phyloP scores from a whole-genome alignment of 2,329 filamentous ascomycete genomes.

The Alternaria triticimaculans region DNA sequence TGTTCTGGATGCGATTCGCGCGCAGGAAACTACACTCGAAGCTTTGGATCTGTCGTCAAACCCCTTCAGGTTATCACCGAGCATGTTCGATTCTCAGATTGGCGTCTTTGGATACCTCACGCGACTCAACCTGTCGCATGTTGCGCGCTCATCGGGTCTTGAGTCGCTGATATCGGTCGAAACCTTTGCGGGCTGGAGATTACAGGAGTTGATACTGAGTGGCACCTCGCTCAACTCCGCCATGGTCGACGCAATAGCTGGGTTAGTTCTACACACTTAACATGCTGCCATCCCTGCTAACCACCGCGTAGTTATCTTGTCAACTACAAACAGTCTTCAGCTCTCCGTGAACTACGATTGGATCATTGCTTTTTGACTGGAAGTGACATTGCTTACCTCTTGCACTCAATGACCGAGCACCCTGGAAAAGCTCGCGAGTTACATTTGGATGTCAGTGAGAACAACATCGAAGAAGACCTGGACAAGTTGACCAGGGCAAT shows the following conservation, averaged over 20 bases:
- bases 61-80: conserved; percentile 68
- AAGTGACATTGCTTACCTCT: conserved; percentile 67
- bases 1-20: conserved; percentile 67
- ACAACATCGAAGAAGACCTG: conserved; percentile 62
- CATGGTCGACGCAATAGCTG: conserved; percentile 68
- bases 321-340: conserved; percentile 64
- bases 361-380: conserved; percentile 72
- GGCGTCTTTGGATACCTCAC: conserved; percentile 70
- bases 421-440: conserved; percentile 62
- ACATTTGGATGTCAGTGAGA: conserved; percentile 71
- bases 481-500: conserved; percentile 61
- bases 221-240: conserved; percentile 67
- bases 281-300: conserved; percentile 27
- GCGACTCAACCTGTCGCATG: conserved; percentile 69
- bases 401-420: conserved; percentile 66
- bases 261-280: conserved; percentile 22
- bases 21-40: conserved; percentile 71
- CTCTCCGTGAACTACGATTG: conserved; percentile 66
- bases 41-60: conserved; percentile 72
- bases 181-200: conserved; percentile 69
- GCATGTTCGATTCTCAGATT: conserved; percentile 70
- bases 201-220: conserved; percentile 71
- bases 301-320: conserved; percentile 63
- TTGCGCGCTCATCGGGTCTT: conserved; percentile 67
- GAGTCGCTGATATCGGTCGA: conserved; percentile 71